A percentile compares a stretch with the other conserved stretches of the same genome.
Conservation (phyloP, 2,329 filamentous ascomycete genomes). For the Thermoascus crustaceus region DNA sequence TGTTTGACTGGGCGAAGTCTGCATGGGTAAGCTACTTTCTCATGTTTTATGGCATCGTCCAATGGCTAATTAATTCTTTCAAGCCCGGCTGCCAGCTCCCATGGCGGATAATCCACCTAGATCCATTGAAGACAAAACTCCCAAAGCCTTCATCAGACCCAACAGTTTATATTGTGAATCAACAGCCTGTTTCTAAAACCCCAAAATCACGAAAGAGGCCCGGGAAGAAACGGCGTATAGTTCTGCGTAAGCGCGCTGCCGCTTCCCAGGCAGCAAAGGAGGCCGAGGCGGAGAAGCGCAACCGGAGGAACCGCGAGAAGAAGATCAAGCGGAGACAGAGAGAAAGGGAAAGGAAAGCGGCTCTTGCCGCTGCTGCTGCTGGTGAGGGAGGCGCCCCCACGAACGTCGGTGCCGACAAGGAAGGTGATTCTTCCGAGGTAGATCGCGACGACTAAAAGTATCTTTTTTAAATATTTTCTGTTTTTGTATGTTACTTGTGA, state of each 20-base stretch:
- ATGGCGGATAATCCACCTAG: constrained; percentile 33
- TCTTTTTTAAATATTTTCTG: no score
- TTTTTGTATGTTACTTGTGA: no score
- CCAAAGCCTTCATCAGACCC: constrained; percentile 16
- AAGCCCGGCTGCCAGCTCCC: constrained; percentile 35
- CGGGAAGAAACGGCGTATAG: constrained; percentile 35
- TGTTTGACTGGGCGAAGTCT: constrained; percentile 22
- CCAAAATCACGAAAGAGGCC: constrained; percentile 32
- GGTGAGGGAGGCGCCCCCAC: constrained; percentile 2
- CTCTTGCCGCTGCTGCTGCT: constrained; percentile 16
- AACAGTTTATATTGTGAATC: constrained; percentile 15
- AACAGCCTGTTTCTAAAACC: constrained; percentile 11
- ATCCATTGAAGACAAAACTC: constrained; percentile 24
- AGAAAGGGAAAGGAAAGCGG: constrained; percentile 29
- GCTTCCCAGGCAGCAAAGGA: constrained; percentile 24
- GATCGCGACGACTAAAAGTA: no score
- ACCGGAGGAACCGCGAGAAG: constrained; percentile 31
- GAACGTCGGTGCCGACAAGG: neutral
- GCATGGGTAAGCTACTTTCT: constrained; percentile 25
- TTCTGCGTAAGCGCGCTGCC: constrained; percentile 27
- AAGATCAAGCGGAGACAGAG: constrained; percentile 32
- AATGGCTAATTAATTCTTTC: neutral
- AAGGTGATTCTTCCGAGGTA: no score
- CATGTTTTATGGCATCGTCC: neutral
- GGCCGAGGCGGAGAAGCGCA: constrained; percentile 31